Evolutionary conservation across 495 filamentous ascomycete species (phyloP), one percentile per base, ranked within the genome.

Genomic region (Cercophora samala): DNA sequence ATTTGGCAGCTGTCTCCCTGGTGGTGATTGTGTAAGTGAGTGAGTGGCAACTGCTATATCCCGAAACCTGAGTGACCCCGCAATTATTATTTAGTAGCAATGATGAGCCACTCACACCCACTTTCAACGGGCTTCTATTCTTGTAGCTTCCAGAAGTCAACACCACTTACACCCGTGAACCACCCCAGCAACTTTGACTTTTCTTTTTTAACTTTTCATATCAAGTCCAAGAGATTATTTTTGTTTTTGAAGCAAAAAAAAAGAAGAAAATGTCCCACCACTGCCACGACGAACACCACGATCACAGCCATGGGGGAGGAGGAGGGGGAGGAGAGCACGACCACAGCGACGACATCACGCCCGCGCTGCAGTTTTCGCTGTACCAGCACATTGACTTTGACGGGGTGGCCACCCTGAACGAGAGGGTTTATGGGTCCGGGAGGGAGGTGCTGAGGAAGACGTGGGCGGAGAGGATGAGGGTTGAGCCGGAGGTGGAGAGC

Each of bases 361-460:
- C 94, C 1, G 93, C 93, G 3, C 79, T 96, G 37, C 93, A 97
- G 77, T 89, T 86, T 65, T 89, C 92, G 37, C 84, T 99, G 15
- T 98, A 97, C 78, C 86, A 91, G 58, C 90, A 97, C 74, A 94
- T 99, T 71, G 84, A 93, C 65, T 97, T 98, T 76, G 89, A 91
- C 77, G 84, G 86, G 15, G 90, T 98, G 70, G 84, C 75, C n/a
- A 93, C 94, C 0, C 75, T 97, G 62, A 99, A 98, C 74, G 96
- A 98, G 78, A 79, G 85, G 0, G 75, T 75, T 6, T 77, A 85
- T 5, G 86, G 87, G 52, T 87, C 90, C 3, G 95, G 93, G 42
- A 83, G 82, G 63, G 87, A 85, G 1, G 85, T 97, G 61, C 84
- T 93, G n/a, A 84, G 91, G 77, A 99, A 99, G 79, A 90, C 92